These are phyloP conservation scores for Penicillium griseofulvum DNA, from an alignment of 2,329 filamentous ascomycete species.

Conservation along the genomic window DNA sequence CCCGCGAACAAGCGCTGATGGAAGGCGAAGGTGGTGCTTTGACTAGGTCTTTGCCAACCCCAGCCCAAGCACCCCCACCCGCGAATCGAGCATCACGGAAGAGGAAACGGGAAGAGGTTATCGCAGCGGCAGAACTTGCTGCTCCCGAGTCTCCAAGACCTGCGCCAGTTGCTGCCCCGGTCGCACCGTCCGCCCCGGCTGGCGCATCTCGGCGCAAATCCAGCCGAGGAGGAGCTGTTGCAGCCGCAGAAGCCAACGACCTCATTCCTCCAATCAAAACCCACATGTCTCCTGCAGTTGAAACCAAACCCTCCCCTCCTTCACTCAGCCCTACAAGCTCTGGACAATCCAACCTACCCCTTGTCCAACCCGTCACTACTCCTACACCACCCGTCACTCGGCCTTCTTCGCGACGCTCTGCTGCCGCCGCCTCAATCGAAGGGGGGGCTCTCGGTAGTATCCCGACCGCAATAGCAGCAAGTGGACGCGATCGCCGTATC, in stretches of 20 bases:
- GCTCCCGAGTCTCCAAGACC: neutral
- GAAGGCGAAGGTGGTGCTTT: slow-evolving; percentile 8
- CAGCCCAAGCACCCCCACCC: slow-evolving; percentile 22
- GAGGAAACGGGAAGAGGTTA: slow-evolving; percentile 55
- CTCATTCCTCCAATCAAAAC: slow-evolving; percentile 18
- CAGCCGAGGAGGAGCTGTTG: slow-evolving; percentile 45
- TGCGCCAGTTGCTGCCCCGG: slow-evolving; percentile 1
- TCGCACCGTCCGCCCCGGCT: slow-evolving; percentile 10
- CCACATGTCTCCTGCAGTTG: slow-evolving; percentile 15
- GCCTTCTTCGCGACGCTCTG: slow-evolving; percentile 35
- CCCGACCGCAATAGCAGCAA: slow-evolving; percentile 14
- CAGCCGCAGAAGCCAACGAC: slow-evolving; percentile 34
- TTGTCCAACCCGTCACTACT: slow-evolving; percentile 18
- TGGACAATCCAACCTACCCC: slow-evolving; percentile 24
- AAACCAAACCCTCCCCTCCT: slow-evolving; percentile 23
- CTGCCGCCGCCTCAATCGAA: slow-evolving; percentile 29
- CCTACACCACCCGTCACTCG: slow-evolving; percentile 35
- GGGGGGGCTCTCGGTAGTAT: slow-evolving; percentile 11
- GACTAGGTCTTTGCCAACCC: slow-evolving; percentile 2
- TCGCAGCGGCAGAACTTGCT: slow-evolving; percentile 16
- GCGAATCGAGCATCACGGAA: slow-evolving; percentile 42
- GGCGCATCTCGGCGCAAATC: slow-evolving; percentile 34
- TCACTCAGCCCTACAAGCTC: slow-evolving; percentile 25
- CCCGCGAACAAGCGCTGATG: slow-evolving; percentile 34
- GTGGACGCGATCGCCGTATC: slow-evolving; percentile 37